phyloP scores from a whole-genome alignment of 1,139 yeast species.

The Spathaspora sp. region DNA sequence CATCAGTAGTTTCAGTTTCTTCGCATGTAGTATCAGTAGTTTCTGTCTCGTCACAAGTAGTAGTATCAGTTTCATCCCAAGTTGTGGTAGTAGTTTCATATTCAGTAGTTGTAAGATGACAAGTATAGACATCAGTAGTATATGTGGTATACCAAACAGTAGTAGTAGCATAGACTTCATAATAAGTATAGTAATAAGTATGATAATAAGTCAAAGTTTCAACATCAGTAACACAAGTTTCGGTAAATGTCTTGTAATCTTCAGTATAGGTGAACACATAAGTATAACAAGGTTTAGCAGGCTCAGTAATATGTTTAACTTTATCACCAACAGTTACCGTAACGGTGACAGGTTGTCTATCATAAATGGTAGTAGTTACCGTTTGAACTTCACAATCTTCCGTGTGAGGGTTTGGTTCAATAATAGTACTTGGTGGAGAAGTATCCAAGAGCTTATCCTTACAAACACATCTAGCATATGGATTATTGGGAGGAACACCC shows the following conservation, averaged over 20 bases:
- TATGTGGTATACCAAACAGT: neutral
- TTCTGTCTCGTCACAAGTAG: neutral
- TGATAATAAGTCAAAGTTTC: neutral
- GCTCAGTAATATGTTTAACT: neutral
- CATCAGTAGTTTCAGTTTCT: neutral
- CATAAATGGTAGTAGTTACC: neutral
- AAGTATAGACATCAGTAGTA: neutral
- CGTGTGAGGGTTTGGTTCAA: neutral
- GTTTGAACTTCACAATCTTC: neutral
- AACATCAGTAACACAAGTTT: neutral
- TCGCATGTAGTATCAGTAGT: neutral
- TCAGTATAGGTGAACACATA: neutral
- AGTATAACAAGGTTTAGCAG: neutral
- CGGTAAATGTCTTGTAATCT: neutral
- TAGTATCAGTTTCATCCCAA: neutral
- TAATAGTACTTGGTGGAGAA: too few relatives aligned
- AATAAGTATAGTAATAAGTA: neutral
- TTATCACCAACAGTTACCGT: neutral
- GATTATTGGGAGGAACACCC: neutral
- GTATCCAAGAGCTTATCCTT: neutral
- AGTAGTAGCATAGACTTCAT: neutral
- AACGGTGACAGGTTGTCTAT: neutral
- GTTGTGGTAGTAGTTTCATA: neutral
- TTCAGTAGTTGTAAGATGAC: neutral
- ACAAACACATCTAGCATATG: neutral